Percentiles rank a stretch among this genome's conserved stretches.
Evolutionary conservation across 2,329 filamentous ascomycete species (phyloP).

Genomic region (Diaporthe sp.): DNA sequence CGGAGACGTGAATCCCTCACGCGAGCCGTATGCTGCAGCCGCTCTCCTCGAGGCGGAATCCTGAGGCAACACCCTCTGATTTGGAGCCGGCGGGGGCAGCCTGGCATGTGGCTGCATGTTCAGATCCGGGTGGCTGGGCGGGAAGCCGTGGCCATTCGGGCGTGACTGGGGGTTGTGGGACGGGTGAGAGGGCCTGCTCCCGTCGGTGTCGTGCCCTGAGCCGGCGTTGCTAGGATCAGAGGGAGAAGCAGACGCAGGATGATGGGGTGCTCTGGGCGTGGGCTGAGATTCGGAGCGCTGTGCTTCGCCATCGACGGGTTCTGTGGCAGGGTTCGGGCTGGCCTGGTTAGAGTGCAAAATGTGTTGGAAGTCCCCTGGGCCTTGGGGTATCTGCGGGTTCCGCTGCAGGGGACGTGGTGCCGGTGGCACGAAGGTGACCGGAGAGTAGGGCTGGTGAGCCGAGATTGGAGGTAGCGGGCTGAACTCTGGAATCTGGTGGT

Average conservation of each 20-base stretch:
- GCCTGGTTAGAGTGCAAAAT: constrained; percentile 32
- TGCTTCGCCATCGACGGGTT: background rate
- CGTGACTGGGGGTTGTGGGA: constrained; percentile 3
- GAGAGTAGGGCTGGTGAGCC: constrained; percentile 28
- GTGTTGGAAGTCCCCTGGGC: constrained; percentile 33
- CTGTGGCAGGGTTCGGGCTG: constrained; percentile 2
- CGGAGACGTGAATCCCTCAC: constrained; percentile 5
- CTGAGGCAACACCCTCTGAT: background rate
- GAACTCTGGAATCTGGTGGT: constrained; percentile 30
- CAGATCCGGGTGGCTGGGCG: background rate
- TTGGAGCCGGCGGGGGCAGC: constrained; percentile 15
- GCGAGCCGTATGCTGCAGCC: background rate
- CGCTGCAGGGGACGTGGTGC: constrained; percentile 16
- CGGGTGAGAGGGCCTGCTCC: constrained; percentile 3
- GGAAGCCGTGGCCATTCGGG: background rate
- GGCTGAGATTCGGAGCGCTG: constrained; percentile 5
- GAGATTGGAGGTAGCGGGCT: constrained; percentile 27
- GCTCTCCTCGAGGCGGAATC: constrained; percentile 19
- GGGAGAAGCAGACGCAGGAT: background rate
- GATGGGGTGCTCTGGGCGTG: background rate
- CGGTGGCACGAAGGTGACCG: constrained; percentile 18
- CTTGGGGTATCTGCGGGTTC: constrained; percentile 22
- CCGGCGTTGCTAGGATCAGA: constrained; percentile 4
- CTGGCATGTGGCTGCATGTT: constrained; percentile 29
- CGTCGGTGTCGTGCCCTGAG: constrained; percentile 18